Evolutionary conservation across 176 grass and related monocot species (phyloP).

Genomic region (Pontederia crassipes): DNA sequence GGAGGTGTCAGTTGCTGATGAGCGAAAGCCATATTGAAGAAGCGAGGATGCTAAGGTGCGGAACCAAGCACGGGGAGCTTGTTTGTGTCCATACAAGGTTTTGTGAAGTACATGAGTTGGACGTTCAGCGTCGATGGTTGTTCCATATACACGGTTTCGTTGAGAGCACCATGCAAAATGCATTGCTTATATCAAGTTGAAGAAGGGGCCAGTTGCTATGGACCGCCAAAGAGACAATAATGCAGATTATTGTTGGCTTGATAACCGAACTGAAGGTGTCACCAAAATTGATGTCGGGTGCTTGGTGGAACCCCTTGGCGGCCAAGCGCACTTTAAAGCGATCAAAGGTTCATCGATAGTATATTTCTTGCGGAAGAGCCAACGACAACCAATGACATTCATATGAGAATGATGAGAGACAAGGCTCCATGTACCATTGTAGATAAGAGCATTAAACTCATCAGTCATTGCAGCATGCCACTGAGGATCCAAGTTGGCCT

Average conservation of each 20-base stretch:
- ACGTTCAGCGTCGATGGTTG: background rate
- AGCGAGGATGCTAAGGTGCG: background rate
- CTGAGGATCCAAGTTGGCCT: too few species aligned
- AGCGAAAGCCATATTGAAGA: background rate
- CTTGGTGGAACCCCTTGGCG: background rate
- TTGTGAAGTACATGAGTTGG: background rate
- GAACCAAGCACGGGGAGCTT: background rate
- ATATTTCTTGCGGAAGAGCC: too few species aligned
- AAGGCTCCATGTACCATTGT: too few species aligned
- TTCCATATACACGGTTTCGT: background rate
- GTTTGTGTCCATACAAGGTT: background rate
- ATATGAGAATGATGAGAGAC: too few species aligned
- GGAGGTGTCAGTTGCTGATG: background rate
- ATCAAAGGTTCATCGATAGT: too few species aligned
- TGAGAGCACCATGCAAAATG: background rate
- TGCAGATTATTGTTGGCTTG: background rate
- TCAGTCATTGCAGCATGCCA: too few species aligned
- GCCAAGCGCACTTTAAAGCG: too few species aligned
- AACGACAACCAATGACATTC: too few species aligned
- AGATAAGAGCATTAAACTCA: too few species aligned
- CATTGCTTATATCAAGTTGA: conserved; percentile 3
- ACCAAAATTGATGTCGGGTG: background rate
- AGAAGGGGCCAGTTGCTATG: background rate
- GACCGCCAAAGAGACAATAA: background rate
- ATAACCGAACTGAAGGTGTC: background rate